Conservation (phyloP, 352 stramenopile genomes). For the Plasmopara muralis region DNA sequence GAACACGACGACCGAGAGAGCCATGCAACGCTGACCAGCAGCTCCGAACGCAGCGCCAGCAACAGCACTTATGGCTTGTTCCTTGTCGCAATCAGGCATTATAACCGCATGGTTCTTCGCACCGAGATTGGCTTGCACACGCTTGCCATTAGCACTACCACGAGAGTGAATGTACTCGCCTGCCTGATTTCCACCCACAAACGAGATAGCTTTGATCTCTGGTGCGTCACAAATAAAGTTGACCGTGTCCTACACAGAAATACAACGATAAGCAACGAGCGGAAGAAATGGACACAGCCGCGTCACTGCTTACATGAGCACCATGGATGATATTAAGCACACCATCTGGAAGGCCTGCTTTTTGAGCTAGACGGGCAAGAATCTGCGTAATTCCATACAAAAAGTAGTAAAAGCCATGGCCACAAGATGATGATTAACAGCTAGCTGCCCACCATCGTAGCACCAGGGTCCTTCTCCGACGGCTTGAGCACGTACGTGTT, state of each 20-base stretch:
- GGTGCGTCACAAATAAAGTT: conserved; percentile 93
- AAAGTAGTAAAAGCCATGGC: conserved; percentile 3
- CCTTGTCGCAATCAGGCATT: conserved; percentile 91
- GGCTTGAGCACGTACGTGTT: conserved; percentile 98
- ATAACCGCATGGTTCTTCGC: conserved; percentile 99
- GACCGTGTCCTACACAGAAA: conserved; percentile 68
- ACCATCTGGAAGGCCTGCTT: conserved; percentile 91
- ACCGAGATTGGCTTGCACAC: conserved; percentile 94
- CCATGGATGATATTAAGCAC: conserved; percentile 94
- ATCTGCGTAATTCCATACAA: conserved; percentile 35
- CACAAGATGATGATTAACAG: neutral
- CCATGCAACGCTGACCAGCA: conserved; percentile 97
- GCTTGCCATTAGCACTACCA: conserved; percentile 87
- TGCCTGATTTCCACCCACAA: conserved; percentile 91
- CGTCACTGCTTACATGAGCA: conserved; percentile 39
- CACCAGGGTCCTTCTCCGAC: conserved; percentile 89
- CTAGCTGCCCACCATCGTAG: conserved; percentile 51
- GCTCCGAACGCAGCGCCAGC: conserved; percentile 93
- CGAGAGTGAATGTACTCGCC: conserved; percentile 93
- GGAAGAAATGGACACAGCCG: conserved; percentile 1
- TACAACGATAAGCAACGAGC: conserved; percentile 4
- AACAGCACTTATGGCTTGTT: conserved; percentile 82
- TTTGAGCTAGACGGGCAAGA: conserved; percentile 86
- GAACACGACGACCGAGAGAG: conserved; percentile 92
- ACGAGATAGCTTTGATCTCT: conserved; percentile 94